Conservation (phyloP, 148 eudicot species). For the Polygonum aviculare region DNA sequence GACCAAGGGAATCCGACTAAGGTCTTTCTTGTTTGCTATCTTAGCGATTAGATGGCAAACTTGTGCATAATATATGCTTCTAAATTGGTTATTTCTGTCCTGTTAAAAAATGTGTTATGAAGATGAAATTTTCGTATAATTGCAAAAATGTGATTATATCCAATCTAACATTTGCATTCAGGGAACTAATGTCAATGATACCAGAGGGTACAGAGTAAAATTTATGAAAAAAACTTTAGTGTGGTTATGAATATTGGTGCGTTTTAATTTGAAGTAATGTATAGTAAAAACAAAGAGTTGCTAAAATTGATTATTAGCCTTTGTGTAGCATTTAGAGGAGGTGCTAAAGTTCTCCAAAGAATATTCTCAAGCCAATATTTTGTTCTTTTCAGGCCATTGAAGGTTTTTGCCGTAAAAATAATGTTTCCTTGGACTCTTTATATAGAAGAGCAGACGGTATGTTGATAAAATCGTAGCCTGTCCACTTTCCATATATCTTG, state of each 20-base stretch:
- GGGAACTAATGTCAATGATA: not conserved
- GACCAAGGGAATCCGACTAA: conserved; percentile 80
- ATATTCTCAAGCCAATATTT: not conserved
- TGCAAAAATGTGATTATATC: not conserved
- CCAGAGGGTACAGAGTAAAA: not conserved
- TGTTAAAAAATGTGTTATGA: not conserved
- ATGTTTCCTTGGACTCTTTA: conserved; percentile 49
- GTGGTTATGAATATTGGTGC: not conserved
- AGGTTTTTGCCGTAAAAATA: conserved; percentile 91
- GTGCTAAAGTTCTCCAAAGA: not conserved
- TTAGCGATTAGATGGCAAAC: not conserved
- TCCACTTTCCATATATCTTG: not conserved
- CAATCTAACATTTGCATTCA: not conserved
- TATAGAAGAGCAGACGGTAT: conserved; percentile 76
- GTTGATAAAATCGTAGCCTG: not conserved
- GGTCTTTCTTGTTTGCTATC: conserved; percentile 32
- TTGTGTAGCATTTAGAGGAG: not conserved
- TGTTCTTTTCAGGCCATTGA: conserved; percentile 73
- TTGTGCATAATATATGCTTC: not conserved
- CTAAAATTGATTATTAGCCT: not conserved
- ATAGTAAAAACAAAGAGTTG: not conserved
- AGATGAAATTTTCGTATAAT: not conserved
- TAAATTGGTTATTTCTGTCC: not conserved
- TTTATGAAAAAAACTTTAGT: not conserved
- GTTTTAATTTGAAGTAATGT: not conserved